Base-by-base conservation (phyloP, 2,329 filamentous ascomycete species). In the Tolypocladium tropicale region DNA sequence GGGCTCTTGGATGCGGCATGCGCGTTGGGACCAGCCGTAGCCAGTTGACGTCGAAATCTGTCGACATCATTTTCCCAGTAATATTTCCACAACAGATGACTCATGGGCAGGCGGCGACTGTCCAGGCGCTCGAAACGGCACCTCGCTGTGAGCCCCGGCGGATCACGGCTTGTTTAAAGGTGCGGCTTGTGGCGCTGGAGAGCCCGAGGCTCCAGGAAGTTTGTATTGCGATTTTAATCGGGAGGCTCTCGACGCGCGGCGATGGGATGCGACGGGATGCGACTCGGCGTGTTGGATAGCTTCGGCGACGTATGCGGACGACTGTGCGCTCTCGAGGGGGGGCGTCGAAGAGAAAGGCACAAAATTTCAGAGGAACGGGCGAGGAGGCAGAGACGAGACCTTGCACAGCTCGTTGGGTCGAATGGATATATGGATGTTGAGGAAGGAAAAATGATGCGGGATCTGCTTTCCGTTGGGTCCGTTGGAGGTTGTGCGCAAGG, bases 61-160 rank as follows among this genome's bases (percentile, higher is more conserved):
- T 95, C 92, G 84, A 96, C 88, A 84, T 99, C 91, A 82, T 96
- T 89, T 84, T 96, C 88, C 79, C 95, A 88, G 73, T 93, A 97
- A 72, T 84, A 90, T 82, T 91, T 92, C 93, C 93, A 96, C 73
- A 99, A 85, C 83, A 88, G 83, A 78, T 91, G 88, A 86, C 90
- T 97, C 93, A 97, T 94, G 84, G 84, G 70, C 66, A 61, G 61
- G 63, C 48, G 32, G 52, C 14, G 32, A 54, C 48, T 46, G 49
- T 72, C 72, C 69, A 70, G 69, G 72, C 76, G 74, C 77, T 82
- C 79, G 75, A 76, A 79, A 76, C 72, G 73, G 81, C 87, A 86
- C 90, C 90, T 95, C 87, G 89, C 90, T 89, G 85, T 90, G 86
- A 87, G 65, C 84, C 88, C 87, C 88, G 62, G 63, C 56, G 86